Evolutionary conservation across 345 rosid species (phyloP).

Genomic region (Cardamine chenopodiifolia): DNA sequence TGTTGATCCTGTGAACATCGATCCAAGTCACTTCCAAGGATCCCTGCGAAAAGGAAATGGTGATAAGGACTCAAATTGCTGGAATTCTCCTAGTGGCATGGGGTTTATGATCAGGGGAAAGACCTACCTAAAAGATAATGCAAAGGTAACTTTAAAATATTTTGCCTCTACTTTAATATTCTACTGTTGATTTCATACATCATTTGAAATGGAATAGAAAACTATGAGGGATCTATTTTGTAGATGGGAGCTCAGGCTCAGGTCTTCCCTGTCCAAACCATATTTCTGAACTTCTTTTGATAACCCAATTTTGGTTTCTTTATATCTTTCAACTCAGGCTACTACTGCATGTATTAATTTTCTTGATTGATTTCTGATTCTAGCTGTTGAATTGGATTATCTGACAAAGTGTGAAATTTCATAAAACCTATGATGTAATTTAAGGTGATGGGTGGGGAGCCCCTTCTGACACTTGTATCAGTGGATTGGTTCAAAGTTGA

Average conservation of each 20-base stretch:
- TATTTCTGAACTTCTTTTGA: slow-evolving; percentile 11
- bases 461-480: slow-evolving; percentile 85
- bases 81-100: slow-evolving; percentile 83
- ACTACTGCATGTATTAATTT: slow-evolving; percentile 1
- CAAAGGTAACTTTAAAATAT: slow-evolving; percentile 56
- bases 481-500: slow-evolving; percentile 95
- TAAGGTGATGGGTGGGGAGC: slow-evolving; percentile 88
- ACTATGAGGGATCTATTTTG: not conserved
- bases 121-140: slow-evolving; percentile 79
- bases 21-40: slow-evolving; percentile 61
- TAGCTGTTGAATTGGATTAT: slow-evolving; percentile 13
- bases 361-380: slow-evolving; percentile 10
- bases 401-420: not conserved
- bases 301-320: not conserved
- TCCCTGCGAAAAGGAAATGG: slow-evolving; percentile 63
- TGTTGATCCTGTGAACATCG: slow-evolving; percentile 54
- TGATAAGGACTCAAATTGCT: slow-evolving; percentile 77
- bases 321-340: slow-evolving; percentile 10
- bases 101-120: slow-evolving; percentile 97
- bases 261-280: slow-evolving; percentile 3
- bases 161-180: slow-evolving; percentile 15
- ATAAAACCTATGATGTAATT: slow-evolving; percentile 14
- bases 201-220: not conserved
- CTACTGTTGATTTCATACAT: slow-evolving; percentile 9
- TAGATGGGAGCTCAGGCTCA: slow-evolving; percentile 3